phyloP scores from a whole-genome alignment of 2,329 filamentous ascomycete species.

The Didymella segeticola region DNA sequence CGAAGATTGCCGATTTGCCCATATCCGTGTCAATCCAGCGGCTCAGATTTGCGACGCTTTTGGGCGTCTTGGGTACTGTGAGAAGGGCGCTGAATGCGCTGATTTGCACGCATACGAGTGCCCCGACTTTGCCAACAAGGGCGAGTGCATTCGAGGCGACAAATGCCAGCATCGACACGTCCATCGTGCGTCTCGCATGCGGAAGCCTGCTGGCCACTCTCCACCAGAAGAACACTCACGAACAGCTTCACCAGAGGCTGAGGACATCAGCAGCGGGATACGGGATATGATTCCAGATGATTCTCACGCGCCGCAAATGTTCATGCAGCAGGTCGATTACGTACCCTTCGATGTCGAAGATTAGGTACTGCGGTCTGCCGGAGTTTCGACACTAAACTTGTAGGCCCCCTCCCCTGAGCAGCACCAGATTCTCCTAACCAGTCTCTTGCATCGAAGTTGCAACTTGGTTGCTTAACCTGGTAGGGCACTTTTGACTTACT shows the following conservation, averaged over 20 bases:
- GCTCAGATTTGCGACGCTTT: conserved; percentile 85
- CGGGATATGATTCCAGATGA: background rate
- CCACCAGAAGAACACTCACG: conserved; percentile 21
- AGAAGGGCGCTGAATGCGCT: conserved; percentile 76
- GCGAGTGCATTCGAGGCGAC: conserved; percentile 74
- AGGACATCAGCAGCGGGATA: background rate
- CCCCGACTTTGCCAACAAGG: conserved; percentile 92
- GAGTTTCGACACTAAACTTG: conserved; percentile 5
- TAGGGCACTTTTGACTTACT: conserved; percentile 27
- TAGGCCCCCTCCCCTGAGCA: conserved; percentile 19
- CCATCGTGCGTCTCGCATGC: conserved; percentile 56
- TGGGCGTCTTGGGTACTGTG: conserved; percentile 86
- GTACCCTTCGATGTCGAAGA: conserved; percentile 34
- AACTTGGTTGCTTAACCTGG: conserved; percentile 15
- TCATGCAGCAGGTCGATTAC: conserved; percentile 42
- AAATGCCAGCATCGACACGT: conserved; percentile 87
- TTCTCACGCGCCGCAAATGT: conserved; percentile 23
- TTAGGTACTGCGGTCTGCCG: conserved; percentile 5
- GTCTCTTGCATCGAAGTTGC: conserved; percentile 18
- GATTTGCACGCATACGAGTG: conserved; percentile 92
- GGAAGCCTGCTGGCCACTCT: conserved; percentile 23
- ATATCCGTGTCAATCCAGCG: conserved; percentile 77
- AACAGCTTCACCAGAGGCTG: conserved; percentile 17
- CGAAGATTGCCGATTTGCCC: conserved; percentile 82
- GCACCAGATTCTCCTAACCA: conserved; percentile 21